Base-by-base conservation (phyloP, 2,329 filamentous ascomycete genomes). In the Sclerotinia glacialis region DNA sequence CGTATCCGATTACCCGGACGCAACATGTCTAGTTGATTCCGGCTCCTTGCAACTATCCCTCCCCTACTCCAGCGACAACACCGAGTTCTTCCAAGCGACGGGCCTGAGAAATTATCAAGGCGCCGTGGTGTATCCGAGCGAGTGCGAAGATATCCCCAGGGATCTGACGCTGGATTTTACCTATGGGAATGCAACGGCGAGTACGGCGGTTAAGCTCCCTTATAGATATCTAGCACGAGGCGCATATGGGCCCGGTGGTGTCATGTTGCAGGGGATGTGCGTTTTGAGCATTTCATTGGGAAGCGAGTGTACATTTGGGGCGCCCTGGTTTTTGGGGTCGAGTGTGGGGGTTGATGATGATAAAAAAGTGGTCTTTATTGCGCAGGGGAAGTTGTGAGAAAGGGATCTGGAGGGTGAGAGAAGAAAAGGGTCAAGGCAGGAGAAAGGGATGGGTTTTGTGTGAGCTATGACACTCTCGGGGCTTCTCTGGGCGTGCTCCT, bases 251-350 rank as follows among this genome's bases (percentile, higher is more conserved):
- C 40, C 61, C 0, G 40, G 50, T 1, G 50, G 50, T 5, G 62
- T 28, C 0, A 34, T 16, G 18, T 52, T 14, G 0, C 14, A 47
- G 21, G 52, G 62, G 0, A 26, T 26, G 37, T 64, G 62, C 37
- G 16, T 23, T 6, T 26, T 64, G 62, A 47, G 50, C 28, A 11
- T 58, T 16, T 5, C 14, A 21, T 16, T 28, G 21, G 50, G 49
- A 18, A 34, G 11, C 40, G 8, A 14, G 5, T 64, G 62, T 28
- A 23, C n/a, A 18, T n/a, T 64, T 16, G 62, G 62, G 1, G 62
- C 50, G 52, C 62, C 62, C 28, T 64, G 62, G 62, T 64, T 64
- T 28, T 46, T 54, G 52, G 52, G 37, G 4, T 23, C 37, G 37
- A 46, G 26, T 26, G 4, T 64, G 12, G 62, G 28, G 9, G 62